phyloP scores from a whole-genome alignment of 306 rosid genomes.

The Prunus padus region DNA sequence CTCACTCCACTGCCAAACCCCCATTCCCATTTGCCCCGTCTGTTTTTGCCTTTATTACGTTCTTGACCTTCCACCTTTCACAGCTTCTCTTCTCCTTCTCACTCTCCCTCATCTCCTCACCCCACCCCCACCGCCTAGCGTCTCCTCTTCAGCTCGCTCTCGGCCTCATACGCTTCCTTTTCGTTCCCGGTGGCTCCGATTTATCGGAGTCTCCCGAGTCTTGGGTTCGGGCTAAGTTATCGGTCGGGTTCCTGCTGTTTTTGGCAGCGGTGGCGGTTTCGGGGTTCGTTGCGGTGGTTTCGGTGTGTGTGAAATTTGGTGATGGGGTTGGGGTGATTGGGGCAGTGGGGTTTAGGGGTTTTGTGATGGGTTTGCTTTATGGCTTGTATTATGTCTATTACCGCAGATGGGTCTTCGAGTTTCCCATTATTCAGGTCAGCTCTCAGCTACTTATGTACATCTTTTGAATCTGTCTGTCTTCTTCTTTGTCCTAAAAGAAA shows the following conservation, averaged over 20 bases:
- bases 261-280: conserved; percentile 38
- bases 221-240: conserved; percentile 40
- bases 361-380: conserved; percentile 55
- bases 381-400: conserved; percentile 61
- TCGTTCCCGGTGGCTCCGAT: conserved; percentile 31
- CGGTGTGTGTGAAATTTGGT: conserved; percentile 39
- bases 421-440: conserved; percentile 88
- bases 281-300: conserved; percentile 40
- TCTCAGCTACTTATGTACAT: background rate
- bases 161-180: conserved; percentile 44
- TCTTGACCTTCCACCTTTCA: conserved; percentile 58
- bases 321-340: conserved; percentile 41
- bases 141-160: conserved; percentile 39
- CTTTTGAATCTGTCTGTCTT: background rate
- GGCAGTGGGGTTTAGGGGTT: conserved; percentile 58
- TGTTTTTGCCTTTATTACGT: conserved; percentile 30
- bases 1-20: background rate
- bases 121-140: conserved; percentile 43
- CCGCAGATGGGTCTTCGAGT: conserved; percentile 75
- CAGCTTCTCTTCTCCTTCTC: conserved; percentile 70
- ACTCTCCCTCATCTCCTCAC: conserved; percentile 61
- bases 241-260: conserved; percentile 44
- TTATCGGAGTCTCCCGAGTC: conserved; percentile 31
- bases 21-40: conserved; percentile 26
- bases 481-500: background rate